Evolutionary conservation across 371 early-diverging fungal genomes (phyloP).

Genomic region (Haplosporangium sp.): DNA sequence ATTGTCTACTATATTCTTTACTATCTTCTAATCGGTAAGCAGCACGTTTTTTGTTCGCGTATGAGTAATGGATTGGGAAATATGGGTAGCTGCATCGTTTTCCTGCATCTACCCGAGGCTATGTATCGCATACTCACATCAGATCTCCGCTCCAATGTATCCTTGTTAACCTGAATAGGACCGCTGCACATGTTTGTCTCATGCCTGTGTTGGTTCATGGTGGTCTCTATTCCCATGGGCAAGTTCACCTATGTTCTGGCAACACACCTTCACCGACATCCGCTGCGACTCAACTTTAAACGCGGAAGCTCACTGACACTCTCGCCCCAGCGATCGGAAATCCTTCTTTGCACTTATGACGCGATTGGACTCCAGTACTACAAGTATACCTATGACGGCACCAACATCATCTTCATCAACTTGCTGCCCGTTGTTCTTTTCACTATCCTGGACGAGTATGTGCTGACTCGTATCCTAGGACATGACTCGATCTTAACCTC

Average conservation of each 20-base stretch:
- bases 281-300: constrained; percentile 81
- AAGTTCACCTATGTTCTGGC: constrained; percentile 84
- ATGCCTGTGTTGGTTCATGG: constrained; percentile 85
- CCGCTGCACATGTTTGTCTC: constrained; percentile 84
- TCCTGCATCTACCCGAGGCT: neutral
- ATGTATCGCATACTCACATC: constrained; percentile 1
- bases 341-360: constrained; percentile 82
- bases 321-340: constrained; percentile 60
- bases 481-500: constrained; percentile 67
- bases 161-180: constrained; percentile 40
- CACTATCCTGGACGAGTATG: constrained; percentile 85
- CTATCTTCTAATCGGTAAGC: constrained; percentile 62
- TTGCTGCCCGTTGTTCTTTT: constrained; percentile 84
- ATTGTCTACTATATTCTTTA: constrained; percentile 68
- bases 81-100: neutral
- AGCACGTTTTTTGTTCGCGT: neutral
- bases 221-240: constrained; percentile 94
- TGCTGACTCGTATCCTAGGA: constrained; percentile 63
- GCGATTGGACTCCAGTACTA: constrained; percentile 87
- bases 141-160: constrained; percentile 9
- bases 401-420: constrained; percentile 97
- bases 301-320: constrained; percentile 65
- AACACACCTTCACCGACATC: constrained; percentile 79
- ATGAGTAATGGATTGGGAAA: neutral
- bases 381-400: constrained; percentile 95